These are phyloP conservation scores for Chytriomyces confervae DNA, from an alignment of 192 early-diverging fungal genomes.

Conservation along the genomic window DNA sequence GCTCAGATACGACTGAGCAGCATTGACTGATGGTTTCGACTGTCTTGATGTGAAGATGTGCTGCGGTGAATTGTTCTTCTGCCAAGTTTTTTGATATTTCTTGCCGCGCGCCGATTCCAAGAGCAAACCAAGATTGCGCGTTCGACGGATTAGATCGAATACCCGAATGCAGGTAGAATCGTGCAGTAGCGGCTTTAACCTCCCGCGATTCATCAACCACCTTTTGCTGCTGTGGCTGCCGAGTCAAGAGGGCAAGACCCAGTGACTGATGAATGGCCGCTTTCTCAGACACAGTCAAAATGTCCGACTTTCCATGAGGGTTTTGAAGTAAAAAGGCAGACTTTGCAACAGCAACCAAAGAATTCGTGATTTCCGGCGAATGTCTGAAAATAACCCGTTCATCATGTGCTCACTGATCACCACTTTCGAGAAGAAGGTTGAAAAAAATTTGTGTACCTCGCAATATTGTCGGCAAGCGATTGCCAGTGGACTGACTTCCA, in stretches of 20 bases:
- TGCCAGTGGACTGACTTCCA: slow-evolving; percentile 47
- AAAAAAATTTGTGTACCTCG: slow-evolving; percentile 22
- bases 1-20: background rate
- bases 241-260: slow-evolving; percentile 25
- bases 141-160: slow-evolving; percentile 24
- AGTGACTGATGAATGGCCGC: slow-evolving; percentile 15
- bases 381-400: background rate
- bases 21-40: background rate
- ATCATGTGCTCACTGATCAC: background rate
- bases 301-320: background rate
- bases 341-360: slow-evolving; percentile 13
- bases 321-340: slow-evolving; percentile 24
- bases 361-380: slow-evolving; percentile 16
- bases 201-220: no score
- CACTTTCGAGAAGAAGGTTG: background rate
- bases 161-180: slow-evolving; percentile 22
- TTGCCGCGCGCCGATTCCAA: background rate
- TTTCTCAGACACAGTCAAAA: background rate
- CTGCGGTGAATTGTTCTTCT: background rate
- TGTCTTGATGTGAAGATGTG: background rate
- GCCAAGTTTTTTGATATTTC: background rate
- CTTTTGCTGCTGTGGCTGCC: background rate
- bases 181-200: background rate
- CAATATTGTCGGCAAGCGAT: slow-evolving; percentile 35
- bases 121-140: slow-evolving; percentile 15